phyloP scores from a whole-genome alignment of 2,329 filamentous ascomycete species.

The Alternaria sp. region DNA sequence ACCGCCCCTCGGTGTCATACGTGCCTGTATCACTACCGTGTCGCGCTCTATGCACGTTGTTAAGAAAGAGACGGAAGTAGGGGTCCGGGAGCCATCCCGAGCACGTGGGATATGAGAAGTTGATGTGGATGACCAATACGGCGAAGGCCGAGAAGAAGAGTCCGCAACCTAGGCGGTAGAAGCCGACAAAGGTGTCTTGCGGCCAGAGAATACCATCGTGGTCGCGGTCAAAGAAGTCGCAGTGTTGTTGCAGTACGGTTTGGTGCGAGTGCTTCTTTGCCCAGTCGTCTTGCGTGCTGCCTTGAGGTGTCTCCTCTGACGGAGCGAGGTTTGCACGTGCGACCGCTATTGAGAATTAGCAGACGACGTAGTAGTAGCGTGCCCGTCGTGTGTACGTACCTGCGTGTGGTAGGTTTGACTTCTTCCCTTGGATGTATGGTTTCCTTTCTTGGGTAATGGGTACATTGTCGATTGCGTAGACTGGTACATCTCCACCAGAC shows the following conservation, averaged over 20 bases:
- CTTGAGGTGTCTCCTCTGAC: constrained; percentile 49
- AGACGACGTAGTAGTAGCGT: background rate
- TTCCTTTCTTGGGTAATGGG: constrained; percentile 16
- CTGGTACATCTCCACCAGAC: constrained; percentile 1
- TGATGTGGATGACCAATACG: constrained; percentile 56
- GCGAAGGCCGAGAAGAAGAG: constrained; percentile 53
- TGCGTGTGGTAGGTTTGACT: constrained; percentile 17
- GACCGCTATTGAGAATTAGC: constrained; percentile 36
- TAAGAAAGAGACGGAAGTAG: constrained; percentile 51
- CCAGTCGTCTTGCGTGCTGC: constrained; percentile 51
- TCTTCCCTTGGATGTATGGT: constrained; percentile 12
- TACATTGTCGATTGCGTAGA: constrained; percentile 13
- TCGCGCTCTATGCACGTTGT: constrained; percentile 51
- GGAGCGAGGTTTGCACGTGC: constrained; percentile 53
- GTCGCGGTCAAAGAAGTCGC: constrained; percentile 60
- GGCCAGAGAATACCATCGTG: constrained; percentile 62
- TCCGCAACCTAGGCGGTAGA: constrained; percentile 55
- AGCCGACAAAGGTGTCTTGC: constrained; percentile 57
- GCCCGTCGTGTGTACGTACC: constrained; percentile 2
- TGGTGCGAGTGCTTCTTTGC: constrained; percentile 48
- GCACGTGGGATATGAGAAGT: constrained; percentile 58
- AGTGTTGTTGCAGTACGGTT: constrained; percentile 60
- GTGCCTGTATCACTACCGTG: constrained; percentile 53
- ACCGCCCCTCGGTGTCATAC: constrained; percentile 55
- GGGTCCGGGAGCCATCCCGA: constrained; percentile 53